Evolutionary conservation across 495 filamentous ascomycete species (phyloP).

Genomic region (Lophiotrema nucula): DNA sequence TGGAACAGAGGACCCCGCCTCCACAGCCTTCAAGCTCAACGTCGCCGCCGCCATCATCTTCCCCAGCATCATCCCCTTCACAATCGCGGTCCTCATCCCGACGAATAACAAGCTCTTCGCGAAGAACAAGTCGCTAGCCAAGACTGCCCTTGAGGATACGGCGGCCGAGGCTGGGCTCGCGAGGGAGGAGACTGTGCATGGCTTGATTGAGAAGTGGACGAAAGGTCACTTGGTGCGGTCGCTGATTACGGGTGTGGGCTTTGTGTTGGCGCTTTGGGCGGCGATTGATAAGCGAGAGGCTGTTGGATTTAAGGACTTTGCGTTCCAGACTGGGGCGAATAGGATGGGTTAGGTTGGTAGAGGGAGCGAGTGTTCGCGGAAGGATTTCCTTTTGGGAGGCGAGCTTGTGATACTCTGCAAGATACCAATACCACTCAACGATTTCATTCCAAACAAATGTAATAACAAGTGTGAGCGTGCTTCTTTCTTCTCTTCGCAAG

Average conservation of each 20-base stretch:
- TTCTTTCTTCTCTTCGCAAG: no score
- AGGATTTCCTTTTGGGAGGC: no score
- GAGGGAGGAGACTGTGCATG: slow-evolving; percentile 46
- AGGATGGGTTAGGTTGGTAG: slow-evolving; percentile 31
- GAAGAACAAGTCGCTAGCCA: slow-evolving; percentile 37
- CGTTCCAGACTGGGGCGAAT: slow-evolving; percentile 27
- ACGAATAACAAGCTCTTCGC: slow-evolving; percentile 47
- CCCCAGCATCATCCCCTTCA: slow-evolving; percentile 52
- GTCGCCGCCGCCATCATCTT: slow-evolving; percentile 45
- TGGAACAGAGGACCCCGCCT: slow-evolving; percentile 18
- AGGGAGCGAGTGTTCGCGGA: no score
- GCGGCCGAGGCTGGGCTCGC: slow-evolving; percentile 39
- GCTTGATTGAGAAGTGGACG: slow-evolving; percentile 56
- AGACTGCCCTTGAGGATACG: slow-evolving; percentile 29
- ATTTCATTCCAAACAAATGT: no score
- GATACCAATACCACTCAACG: no score
- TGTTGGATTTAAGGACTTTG: slow-evolving; percentile 12
- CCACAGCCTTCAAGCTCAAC: slow-evolving; percentile 41
- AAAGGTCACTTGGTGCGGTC: slow-evolving; percentile 52
- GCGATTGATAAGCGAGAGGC: slow-evolving; percentile 33
- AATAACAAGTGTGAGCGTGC: no score
- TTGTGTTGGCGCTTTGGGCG: slow-evolving; percentile 31
- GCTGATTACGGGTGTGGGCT: slow-evolving; percentile 27
- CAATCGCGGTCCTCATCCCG: slow-evolving; percentile 44
- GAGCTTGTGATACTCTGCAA: no score